Evolutionary conservation across 768 basidiomycete species (phyloP), one percentile per base, ranked within the genome.

Genomic region (Roridomyces roridus): DNA sequence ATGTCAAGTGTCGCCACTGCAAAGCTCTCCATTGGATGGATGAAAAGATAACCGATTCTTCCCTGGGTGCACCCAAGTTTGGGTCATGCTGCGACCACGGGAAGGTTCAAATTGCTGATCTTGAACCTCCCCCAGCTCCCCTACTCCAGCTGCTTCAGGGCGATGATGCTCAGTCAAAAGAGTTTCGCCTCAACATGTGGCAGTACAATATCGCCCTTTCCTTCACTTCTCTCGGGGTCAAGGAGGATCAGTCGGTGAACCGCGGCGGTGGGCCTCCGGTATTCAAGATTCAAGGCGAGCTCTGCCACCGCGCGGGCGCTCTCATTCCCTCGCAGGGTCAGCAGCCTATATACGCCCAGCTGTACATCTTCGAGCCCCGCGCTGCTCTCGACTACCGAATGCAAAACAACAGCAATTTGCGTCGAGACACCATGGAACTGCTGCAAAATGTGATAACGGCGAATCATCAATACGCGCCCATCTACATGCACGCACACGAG

Each of bases 141-240:
- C 59, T 67, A 1, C 9, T 49, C 2, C 40, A 9, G 8, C 53
- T 67, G 4, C 53, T 57, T 18, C 14, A 26, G n/a, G 47, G 35
- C 1, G 37, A 35, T 3, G 57, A 63, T 51, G 23, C 39, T 29
- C 36, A 61, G 31, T 51, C 68, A 10, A 49, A 43, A 18, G 59
- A 67, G 8, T 79, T 77, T 24, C 67, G 63, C 1, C 56, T 62
- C 4, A 65, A 76, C 3, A 77, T 79, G 21, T 46, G 64, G 0
- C 69, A 69, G 21, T 77, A 77, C 25, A 79, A 79, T 44, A 60
- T 59, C 21, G 67, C 75, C 2, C 63, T 77, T 41, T 70, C 74
- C 5, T 77, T 77, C 40, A 72, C 72, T 0, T 77, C 73, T 0
- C 57, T 76, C 0, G 68, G 69, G 11, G 68, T 70, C 5, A 57